Evolutionary conservation across 805 yeast genomes (phyloP).

Genomic region (Cyberlindnera veronae): DNA sequence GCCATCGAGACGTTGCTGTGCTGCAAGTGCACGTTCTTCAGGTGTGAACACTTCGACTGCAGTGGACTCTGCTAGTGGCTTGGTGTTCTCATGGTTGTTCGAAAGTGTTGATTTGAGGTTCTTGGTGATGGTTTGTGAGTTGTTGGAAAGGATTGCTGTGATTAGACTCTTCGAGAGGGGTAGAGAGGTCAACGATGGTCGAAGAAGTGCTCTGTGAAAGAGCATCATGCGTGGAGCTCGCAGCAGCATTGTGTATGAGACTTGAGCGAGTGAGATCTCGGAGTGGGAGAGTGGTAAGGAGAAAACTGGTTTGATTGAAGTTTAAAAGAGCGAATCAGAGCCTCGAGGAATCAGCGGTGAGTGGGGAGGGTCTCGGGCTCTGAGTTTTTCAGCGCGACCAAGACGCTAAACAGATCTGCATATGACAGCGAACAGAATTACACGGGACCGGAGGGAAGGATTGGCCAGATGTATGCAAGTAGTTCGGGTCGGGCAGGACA

Average conservation of each 20-base stretch:
- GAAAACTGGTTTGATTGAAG: too few relatives aligned
- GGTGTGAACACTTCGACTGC: conserved; percentile 12
- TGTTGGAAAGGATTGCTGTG: neutral
- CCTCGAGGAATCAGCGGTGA: too few relatives aligned
- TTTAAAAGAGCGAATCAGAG: neutral
- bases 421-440: too few relatives aligned
- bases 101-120: neutral
- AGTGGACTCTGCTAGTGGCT: neutral
- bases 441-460: too few relatives aligned
- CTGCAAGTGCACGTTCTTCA: conserved; percentile 18
- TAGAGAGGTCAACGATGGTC: neutral
- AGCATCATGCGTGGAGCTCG: neutral
- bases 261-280: too few relatives aligned
- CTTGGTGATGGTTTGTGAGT: neutral
- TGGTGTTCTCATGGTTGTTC: neutral
- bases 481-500: too few relatives aligned
- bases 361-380: too few relatives aligned
- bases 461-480: too few relatives aligned
- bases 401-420: too few relatives aligned
- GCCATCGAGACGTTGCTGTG: conserved; percentile 42
- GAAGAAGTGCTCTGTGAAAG: neutral
- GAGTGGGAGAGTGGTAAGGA: too few relatives aligned
- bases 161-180: neutral
- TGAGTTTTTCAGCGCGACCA: too few relatives aligned
- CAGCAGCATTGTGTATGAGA: neutral